phyloP scores from a whole-genome alignment of 1,284 basidiomycete genomes.

The Thelephora terrestris region DNA sequence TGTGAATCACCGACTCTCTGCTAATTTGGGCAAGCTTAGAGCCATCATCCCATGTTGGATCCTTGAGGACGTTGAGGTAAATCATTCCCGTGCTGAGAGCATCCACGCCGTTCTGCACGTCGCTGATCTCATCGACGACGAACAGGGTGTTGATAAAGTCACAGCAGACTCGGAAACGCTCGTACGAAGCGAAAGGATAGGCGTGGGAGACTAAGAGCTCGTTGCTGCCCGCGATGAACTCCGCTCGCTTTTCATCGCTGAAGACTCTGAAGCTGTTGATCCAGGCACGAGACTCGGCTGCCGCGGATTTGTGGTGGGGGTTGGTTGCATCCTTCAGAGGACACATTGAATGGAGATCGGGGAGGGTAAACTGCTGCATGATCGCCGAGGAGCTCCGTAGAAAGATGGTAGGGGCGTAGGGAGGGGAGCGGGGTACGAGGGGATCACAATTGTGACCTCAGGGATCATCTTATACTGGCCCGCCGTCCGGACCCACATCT shows the following conservation, averaged over 20 bases:
- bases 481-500: too few relatives aligned
- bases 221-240: slow-evolving; percentile 50
- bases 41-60: slow-evolving; percentile 25
- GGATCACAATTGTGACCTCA: too few relatives aligned
- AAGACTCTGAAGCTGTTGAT: slow-evolving; percentile 51
- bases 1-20: slow-evolving; percentile 19
- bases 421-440: too few relatives aligned
- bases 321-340: slow-evolving; percentile 37
- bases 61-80: slow-evolving; percentile 28
- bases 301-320: slow-evolving; percentile 44
- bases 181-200: slow-evolving; percentile 49
- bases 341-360: slow-evolving; percentile 43
- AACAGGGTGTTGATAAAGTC: slow-evolving; percentile 63
- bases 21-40: slow-evolving; percentile 26
- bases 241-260: slow-evolving; percentile 47
- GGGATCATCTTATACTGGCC: too few relatives aligned
- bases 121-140: slow-evolving; percentile 60
- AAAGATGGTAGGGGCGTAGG: slow-evolving; percentile 16
- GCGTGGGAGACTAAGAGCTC: slow-evolving; percentile 54
- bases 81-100: slow-evolving; percentile 43
- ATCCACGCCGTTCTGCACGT: slow-evolving; percentile 48
- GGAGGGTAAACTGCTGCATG: slow-evolving; percentile 34
- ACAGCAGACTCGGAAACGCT: slow-evolving; percentile 51
- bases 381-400: slow-evolving; percentile 29
- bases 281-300: slow-evolving; percentile 50